phyloP scores from a whole-genome alignment of 2,329 filamentous ascomycete genomes.

The Stachybotrys elegans region DNA sequence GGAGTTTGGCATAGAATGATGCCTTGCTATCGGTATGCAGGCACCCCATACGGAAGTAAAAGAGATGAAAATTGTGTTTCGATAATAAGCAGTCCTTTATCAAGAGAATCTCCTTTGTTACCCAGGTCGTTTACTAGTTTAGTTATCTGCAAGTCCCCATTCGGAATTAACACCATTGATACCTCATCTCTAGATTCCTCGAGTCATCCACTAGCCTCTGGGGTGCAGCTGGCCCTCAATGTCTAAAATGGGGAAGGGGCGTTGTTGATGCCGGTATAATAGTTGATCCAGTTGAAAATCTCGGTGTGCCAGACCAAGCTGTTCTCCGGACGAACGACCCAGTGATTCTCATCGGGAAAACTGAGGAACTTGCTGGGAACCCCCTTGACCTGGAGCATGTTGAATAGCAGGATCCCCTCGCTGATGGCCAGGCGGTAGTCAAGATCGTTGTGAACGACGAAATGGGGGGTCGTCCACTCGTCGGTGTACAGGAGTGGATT shows the following conservation, averaged over 20 bases:
- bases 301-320: slow-evolving; percentile 78
- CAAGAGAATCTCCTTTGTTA: too few species aligned
- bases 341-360: slow-evolving; percentile 65
- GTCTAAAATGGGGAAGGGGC: neutral
- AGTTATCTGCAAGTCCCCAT: too few species aligned
- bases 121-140: too few species aligned
- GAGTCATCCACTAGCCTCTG: too few species aligned
- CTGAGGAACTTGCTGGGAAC: slow-evolving; percentile 67
- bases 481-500: slow-evolving; percentile 18
- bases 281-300: slow-evolving; percentile 68
- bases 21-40: too few species aligned
- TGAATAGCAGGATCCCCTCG: slow-evolving; percentile 73
- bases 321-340: slow-evolving; percentile 83
- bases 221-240: too few species aligned
- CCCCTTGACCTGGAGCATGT: slow-evolving; percentile 65
- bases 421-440: slow-evolving; percentile 82
- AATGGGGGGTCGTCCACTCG: slow-evolving; percentile 73
- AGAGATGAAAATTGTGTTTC: too few species aligned
- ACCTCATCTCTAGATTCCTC: too few species aligned
- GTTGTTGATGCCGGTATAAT: slow-evolving; percentile 39
- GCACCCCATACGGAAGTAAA: too few species aligned
- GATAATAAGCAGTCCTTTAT: too few species aligned
- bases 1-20: too few species aligned
- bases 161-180: too few species aligned
- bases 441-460: slow-evolving; percentile 77